phyloP scores from a whole-genome alignment of 305 asterid species.

The Stenogyne calaminthoides region DNA sequence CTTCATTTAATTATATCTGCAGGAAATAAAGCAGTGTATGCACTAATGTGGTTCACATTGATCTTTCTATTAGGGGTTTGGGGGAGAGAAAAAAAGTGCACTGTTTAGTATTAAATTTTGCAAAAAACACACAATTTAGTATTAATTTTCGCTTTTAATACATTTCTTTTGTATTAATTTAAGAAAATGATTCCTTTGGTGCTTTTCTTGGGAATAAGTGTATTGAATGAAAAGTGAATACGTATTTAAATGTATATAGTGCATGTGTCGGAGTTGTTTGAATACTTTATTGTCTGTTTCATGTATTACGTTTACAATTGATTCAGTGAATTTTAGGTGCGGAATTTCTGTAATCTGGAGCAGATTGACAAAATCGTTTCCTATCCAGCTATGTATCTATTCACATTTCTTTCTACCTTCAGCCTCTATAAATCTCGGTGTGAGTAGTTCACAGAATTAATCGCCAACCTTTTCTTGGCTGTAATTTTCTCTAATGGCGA shows the following conservation, averaged over 20 bases:
- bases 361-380: slow-evolving; percentile 36
- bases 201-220: slow-evolving; percentile 17
- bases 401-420: slow-evolving; percentile 14
- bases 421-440: slow-evolving; percentile 31
- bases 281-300: slow-evolving; percentile 31
- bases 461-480: slow-evolving; percentile 2
- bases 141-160: slow-evolving; percentile 4
- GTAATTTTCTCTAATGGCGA: slow-evolving; percentile 33
- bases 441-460: slow-evolving; percentile 19
- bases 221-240: slow-evolving; percentile 11
- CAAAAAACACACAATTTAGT: neutral
- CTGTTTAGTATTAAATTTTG: neutral
- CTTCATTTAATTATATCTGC: neutral
- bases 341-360: slow-evolving; percentile 29
- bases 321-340: slow-evolving; percentile 34
- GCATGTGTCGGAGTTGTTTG: slow-evolving; percentile 31
- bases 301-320: slow-evolving; percentile 21
- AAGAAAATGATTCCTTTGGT: slow-evolving; percentile 23
- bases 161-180: slow-evolving; percentile 1
- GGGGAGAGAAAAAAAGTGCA: neutral
- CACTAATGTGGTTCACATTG: slow-evolving; percentile 18
- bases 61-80: slow-evolving; percentile 13
- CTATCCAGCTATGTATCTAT: slow-evolving; percentile 29
- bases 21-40: slow-evolving; percentile 9
- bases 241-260: slow-evolving; percentile 19